These are phyloP conservation scores for Theobroma cacao DNA, from an alignment of 345 rosid genomes.

Conservation along the genomic window DNA sequence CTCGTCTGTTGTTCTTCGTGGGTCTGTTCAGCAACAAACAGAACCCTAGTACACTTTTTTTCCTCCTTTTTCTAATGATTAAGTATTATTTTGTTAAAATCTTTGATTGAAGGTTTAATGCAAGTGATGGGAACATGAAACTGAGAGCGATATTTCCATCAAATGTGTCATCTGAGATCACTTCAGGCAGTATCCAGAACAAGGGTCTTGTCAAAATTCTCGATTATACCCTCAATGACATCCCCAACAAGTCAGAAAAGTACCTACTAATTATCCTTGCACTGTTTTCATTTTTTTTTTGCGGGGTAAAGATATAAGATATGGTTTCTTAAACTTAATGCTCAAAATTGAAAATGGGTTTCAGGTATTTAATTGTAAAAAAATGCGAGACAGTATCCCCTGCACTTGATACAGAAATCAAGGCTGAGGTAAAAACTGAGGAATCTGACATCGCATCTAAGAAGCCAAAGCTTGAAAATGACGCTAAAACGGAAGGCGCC, in stretches of 20 bases:
- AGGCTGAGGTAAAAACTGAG: constrained; percentile 22
- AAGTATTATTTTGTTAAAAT: neutral
- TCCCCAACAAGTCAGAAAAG: constrained; percentile 84
- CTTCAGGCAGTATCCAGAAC: constrained; percentile 70
- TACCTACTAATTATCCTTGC: constrained; percentile 8
- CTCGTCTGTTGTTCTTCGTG: neutral
- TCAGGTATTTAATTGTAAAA: constrained; percentile 68
- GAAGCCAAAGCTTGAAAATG: constrained; percentile 54
- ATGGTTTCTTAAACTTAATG: neutral
- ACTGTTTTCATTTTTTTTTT: neutral
- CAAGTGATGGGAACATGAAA: constrained; percentile 72
- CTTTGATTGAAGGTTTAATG: constrained; percentile 54
- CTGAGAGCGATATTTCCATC: constrained; percentile 68
- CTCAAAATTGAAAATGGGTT: neutral
- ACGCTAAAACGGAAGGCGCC: constrained; percentile 21
- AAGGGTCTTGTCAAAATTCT: constrained; percentile 63
- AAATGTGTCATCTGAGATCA: constrained; percentile 52
- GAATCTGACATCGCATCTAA: constrained; percentile 27
- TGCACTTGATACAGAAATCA: constrained; percentile 65
- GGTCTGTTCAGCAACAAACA: neutral
- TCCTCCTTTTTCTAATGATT: neutral
- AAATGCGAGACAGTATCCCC: constrained; percentile 74
- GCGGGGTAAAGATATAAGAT: neutral
- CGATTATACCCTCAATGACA: constrained; percentile 77
- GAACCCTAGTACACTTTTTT: neutral